These are phyloP conservation scores for Suillus hirtellus DNA, from an alignment of 768 basidiomycete species.

Conservation along the genomic window DNA sequence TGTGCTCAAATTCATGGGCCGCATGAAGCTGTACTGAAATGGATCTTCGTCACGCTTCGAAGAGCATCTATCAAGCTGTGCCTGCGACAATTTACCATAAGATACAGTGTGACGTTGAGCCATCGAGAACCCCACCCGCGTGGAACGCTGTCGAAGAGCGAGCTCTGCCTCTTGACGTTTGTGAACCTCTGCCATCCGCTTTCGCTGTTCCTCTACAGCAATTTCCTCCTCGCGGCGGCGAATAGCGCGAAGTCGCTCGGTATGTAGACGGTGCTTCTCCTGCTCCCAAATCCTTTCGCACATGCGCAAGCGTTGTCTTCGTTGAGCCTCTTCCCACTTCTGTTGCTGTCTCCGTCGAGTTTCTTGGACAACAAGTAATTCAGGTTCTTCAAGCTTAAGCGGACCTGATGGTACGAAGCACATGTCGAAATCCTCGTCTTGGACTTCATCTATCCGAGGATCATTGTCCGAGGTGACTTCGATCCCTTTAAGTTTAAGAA, in stretches of 20 bases:
- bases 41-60: constrained; percentile 24
- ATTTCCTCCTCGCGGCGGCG: constrained; percentile 35
- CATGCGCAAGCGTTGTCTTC: constrained; percentile 41
- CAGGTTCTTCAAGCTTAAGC: constrained; percentile 42
- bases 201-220: constrained; percentile 26
- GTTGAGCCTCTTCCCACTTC: constrained; percentile 36
- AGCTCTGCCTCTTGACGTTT: constrained; percentile 12
- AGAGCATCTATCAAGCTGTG: constrained; percentile 16
- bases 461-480: constrained; percentile 59
- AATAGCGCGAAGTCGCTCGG: constrained; percentile 37
- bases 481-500: constrained; percentile 61
- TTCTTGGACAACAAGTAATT: constrained; percentile 40
- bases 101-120: background rate
- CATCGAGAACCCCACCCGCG: constrained; percentile 22
- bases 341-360: constrained; percentile 35
- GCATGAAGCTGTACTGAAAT: constrained; percentile 37
- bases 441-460: constrained; percentile 62
- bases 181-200: constrained; percentile 23
- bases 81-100: constrained; percentile 17
- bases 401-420: constrained; percentile 41
- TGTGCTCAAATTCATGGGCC: constrained; percentile 22
- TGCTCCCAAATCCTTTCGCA: constrained; percentile 52
- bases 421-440: constrained; percentile 46
- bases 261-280: constrained; percentile 44
- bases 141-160: constrained; percentile 16